These are phyloP conservation scores for Cladophialophora immunda DNA, from an alignment of 2,329 filamentous ascomycete species.

Conservation along the genomic window DNA sequence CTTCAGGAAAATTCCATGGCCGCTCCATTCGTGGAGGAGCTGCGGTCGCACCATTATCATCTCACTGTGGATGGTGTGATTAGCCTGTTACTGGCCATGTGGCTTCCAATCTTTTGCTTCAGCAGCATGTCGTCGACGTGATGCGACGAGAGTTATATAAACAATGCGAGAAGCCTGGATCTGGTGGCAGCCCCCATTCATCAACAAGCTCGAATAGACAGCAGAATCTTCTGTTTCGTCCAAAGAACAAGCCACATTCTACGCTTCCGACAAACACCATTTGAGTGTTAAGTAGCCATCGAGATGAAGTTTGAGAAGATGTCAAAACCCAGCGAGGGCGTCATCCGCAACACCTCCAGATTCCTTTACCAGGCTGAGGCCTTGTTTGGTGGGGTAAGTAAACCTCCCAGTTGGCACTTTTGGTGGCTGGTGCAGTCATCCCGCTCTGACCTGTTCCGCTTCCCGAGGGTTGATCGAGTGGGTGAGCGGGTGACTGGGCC, in stretches of 20 bases:
- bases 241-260: neutral
- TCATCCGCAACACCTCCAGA: neutral
- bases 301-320: conserved; percentile 4
- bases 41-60: neutral
- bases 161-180: neutral
- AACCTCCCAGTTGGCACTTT: neutral
- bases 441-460: neutral
- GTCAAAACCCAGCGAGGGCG: neutral
- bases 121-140: neutral
- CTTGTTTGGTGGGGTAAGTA: conserved; percentile 4
- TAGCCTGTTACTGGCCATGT: neutral
- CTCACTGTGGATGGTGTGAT: neutral
- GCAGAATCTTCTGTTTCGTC: neutral
- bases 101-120: neutral
- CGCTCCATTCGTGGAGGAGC: neutral
- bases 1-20: neutral
- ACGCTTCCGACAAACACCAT: conserved; percentile 1
- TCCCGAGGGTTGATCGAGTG: neutral
- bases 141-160: conserved; percentile 4
- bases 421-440: neutral
- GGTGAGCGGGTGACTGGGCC: neutral
- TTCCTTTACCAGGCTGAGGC: conserved; percentile 3
- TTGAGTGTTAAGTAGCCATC: neutral
- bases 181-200: neutral
- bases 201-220: conserved; percentile 2